These are phyloP conservation scores for Candida tetrigidarum DNA, from an alignment of 1,139 yeast species.

Conservation along the genomic window DNA sequence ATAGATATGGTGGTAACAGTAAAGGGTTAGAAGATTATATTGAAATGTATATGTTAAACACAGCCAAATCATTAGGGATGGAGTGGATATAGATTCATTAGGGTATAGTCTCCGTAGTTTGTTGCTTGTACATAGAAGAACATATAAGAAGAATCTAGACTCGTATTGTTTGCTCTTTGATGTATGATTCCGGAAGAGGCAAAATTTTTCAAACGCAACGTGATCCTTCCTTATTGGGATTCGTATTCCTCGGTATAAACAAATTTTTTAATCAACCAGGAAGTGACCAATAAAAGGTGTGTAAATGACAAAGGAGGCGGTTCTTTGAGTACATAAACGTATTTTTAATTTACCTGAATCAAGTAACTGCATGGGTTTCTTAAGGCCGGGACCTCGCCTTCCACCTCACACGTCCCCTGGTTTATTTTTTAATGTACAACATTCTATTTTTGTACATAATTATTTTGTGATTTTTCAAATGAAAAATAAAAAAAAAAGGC, in stretches of 20 bases:
- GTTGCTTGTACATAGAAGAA: not conserved
- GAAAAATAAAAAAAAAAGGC: too few species aligned
- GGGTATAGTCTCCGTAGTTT: not conserved
- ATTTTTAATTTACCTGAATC: slow-evolving; percentile 1
- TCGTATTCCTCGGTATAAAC: too few species aligned
- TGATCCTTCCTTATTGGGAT: not conserved
- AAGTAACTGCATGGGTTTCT: not conserved
- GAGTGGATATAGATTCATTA: slow-evolving; percentile 25
- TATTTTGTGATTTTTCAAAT: too few species aligned
- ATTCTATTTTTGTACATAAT: too few species aligned
- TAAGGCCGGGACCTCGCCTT: too few species aligned
- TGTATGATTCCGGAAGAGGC: not conserved
- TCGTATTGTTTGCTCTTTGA: not conserved
- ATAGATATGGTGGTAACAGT: slow-evolving; percentile 35
- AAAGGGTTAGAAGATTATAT: slow-evolving; percentile 53
- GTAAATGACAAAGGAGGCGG: not conserved
- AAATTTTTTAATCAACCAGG: too few species aligned
- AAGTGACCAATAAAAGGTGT: too few species aligned
- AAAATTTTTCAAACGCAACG: not conserved
- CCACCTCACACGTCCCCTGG: not conserved
- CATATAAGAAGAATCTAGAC: too few species aligned
- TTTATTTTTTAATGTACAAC: too few species aligned
- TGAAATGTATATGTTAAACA: slow-evolving; percentile 45
- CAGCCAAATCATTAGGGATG: slow-evolving; percentile 47
- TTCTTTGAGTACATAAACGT: not conserved